These are phyloP conservation scores for Nectriaceae sp. DNA, from an alignment of 2,329 filamentous ascomycete genomes.

Conservation along the genomic window DNA sequence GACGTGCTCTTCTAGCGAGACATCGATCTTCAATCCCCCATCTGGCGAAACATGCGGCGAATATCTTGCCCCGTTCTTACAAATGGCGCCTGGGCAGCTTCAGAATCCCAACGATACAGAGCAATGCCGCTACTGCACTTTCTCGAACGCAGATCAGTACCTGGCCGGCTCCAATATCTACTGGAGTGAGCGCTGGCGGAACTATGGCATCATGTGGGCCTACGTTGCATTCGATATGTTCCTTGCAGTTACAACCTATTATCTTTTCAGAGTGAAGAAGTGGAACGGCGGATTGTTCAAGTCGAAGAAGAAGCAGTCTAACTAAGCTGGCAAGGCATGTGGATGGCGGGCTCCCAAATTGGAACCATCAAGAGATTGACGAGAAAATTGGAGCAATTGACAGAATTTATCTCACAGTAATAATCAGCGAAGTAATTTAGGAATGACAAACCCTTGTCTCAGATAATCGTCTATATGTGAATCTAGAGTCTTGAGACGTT, in stretches of 20 bases:
- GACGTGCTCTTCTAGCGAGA: conserved; percentile 56
- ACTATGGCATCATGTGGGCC: conserved; percentile 70
- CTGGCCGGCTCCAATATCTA: conserved; percentile 47
- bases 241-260: conserved; percentile 63
- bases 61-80: conserved; percentile 63
- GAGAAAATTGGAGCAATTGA: no score
- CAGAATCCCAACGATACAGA: conserved; percentile 58
- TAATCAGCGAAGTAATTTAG: no score
- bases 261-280: conserved; percentile 56
- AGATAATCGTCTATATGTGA: no score
- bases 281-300: conserved; percentile 17
- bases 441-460: no score
- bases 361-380: no score
- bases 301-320: conserved; percentile 3
- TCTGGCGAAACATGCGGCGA: conserved; percentile 60
- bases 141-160: conserved; percentile 63
- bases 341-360: no score
- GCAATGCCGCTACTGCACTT: conserved; percentile 68
- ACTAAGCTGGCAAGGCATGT: no score
- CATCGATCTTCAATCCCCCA: conserved; percentile 66
- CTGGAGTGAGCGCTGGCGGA: conserved; percentile 63
- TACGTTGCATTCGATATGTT: conserved; percentile 66
- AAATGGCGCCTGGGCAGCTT: conserved; percentile 55
- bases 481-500: no score
- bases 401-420: no score